A percentile compares a stretch with the other conserved stretches of the same genome.
These are phyloP conservation scores for Candolleomyces eurysporus DNA, from an alignment of 768 basidiomycete species.

Conservation along the genomic window DNA sequence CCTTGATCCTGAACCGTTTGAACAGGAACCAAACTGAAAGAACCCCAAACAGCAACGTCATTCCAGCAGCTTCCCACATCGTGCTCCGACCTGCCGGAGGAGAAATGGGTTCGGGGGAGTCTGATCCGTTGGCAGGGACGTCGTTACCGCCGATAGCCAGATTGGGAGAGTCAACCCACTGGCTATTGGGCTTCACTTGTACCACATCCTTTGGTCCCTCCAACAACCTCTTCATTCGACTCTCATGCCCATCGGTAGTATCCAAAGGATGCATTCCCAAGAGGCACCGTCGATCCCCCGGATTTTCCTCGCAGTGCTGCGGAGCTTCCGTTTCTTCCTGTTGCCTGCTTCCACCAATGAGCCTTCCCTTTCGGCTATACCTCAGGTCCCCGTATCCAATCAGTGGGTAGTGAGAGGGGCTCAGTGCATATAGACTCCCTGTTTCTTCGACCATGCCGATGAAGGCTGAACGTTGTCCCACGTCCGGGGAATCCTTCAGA, in stretches of 20 bases:
- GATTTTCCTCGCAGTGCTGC: conserved; percentile 10
- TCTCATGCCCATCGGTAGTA: conserved; percentile 44
- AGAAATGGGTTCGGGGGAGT: background rate
- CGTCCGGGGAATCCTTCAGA: conserved; percentile 52
- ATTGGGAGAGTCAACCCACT: conserved; percentile 3
- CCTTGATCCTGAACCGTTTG: conserved; percentile 2
- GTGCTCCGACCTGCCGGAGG: conserved; percentile 1
- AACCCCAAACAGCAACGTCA: conserved; percentile 11
- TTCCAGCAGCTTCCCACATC: conserved; percentile 11
- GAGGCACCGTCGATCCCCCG: conserved; percentile 53
- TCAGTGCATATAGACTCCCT: conserved; percentile 82
- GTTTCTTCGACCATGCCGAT: conserved; percentile 75
- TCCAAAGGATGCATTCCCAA: conserved; percentile 60
- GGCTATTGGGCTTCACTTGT: conserved; percentile 1
- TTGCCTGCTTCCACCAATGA: conserved; percentile 6
- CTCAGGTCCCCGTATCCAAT: conserved; percentile 58
- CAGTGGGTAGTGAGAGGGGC: conserved; percentile 76
- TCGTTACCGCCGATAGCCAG: conserved; percentile 1
- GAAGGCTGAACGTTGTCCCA: conserved; percentile 58
- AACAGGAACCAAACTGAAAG: conserved; percentile 16
- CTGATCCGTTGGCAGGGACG: conserved; percentile 6
- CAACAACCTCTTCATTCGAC: conserved; percentile 49
- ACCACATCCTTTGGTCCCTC: conserved; percentile 43
- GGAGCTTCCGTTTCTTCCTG: conserved; percentile 5
- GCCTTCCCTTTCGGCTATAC: conserved; percentile 8